Conservation (phyloP, 2,329 filamentous ascomycete genomes). For the Sporothrix globosa region DNA sequence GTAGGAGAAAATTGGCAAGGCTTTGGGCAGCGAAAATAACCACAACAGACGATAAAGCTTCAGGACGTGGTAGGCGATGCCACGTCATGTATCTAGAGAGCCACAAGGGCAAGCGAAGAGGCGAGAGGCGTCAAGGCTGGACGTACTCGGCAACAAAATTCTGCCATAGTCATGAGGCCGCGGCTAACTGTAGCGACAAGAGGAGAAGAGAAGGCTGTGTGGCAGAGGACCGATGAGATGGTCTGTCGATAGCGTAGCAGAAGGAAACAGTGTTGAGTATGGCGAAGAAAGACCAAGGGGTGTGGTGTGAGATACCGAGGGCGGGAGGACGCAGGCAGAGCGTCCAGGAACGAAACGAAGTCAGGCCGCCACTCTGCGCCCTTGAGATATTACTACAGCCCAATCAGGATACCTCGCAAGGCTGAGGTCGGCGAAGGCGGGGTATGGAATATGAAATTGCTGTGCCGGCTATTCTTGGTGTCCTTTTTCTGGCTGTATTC, state of each 20-base stretch:
- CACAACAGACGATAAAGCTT: neutral
- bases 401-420: neutral
- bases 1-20: neutral
- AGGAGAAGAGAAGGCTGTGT: neutral
- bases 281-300: neutral
- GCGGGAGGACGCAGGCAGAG: neutral
- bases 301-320: neutral
- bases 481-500: conserved; percentile 18
- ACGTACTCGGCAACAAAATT: neutral
- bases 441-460: neutral
- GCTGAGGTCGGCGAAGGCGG: neutral
- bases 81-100: neutral
- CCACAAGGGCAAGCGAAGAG: neutral
- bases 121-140: neutral
- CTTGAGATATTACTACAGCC: neutral
- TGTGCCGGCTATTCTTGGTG: conserved; percentile 25
- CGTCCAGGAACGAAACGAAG: neutral
- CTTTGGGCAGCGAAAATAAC: neutral
- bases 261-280: neutral
- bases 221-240: neutral
- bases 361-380: neutral
- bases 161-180: neutral
- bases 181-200: neutral
- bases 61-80: neutral
- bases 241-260: neutral